Percentiles rank a stretch among this genome's conserved stretches.
phyloP scores from a whole-genome alignment of 2,329 filamentous ascomycete genomes.

The Mycosphaerella sp. region DNA sequence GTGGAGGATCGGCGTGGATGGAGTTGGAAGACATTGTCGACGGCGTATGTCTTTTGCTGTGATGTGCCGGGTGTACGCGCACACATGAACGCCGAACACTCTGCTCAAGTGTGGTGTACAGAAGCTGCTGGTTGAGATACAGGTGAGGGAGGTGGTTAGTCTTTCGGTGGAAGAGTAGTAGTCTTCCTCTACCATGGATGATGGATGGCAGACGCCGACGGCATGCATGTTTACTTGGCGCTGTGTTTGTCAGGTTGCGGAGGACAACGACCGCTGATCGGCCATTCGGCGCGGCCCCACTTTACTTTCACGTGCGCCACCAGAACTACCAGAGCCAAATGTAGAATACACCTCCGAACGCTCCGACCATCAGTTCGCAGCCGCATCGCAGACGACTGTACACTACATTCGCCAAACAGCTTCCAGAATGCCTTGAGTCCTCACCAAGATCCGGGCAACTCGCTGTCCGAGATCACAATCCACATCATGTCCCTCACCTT shows the following conservation, averaged over 20 bases:
- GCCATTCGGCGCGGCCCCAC: too few relatives aligned
- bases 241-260: not conserved
- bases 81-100: constrained; percentile 6
- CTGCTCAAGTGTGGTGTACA: not conserved
- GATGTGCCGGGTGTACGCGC: constrained; percentile 9
- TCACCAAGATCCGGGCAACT: not conserved
- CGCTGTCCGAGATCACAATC: not conserved
- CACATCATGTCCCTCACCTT: constrained; percentile 56
- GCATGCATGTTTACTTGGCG: too few relatives aligned
- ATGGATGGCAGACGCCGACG: too few relatives aligned
- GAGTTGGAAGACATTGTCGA: constrained; percentile 30
- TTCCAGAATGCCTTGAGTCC: not conserved
- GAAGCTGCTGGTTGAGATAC: not conserved
- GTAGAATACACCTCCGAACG: not conserved
- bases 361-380: too few relatives aligned
- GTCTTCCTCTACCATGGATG: too few relatives aligned
- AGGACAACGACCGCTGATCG: not conserved
- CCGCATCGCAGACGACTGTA: not conserved
- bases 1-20: constrained; percentile 47
- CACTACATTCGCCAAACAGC: not conserved
- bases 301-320: not conserved
- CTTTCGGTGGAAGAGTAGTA: constrained; percentile 3
- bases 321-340: too few relatives aligned
- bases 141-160: constrained; percentile 1
- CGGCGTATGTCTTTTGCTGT: constrained; percentile 8